Percentiles rank a stretch among this genome's conserved stretches.
Conservation (phyloP, 2,329 filamentous ascomycete genomes). For the Hirsutella thompsonii region DNA sequence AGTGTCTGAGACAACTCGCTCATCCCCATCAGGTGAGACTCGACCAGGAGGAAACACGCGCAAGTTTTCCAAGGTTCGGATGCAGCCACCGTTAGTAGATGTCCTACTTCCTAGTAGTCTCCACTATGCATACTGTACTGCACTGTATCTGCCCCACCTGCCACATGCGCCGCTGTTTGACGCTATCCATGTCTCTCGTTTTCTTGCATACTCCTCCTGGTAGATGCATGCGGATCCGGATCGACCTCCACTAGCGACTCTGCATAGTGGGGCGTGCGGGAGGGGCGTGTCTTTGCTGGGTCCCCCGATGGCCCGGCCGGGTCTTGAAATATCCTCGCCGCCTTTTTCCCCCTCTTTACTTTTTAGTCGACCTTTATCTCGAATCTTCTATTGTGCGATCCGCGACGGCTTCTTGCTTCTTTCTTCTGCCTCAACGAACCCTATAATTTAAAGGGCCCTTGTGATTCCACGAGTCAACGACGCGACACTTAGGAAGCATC, state of each 20-base stretch:
- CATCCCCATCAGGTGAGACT: too few species aligned
- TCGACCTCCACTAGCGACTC: not conserved
- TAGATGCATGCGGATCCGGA: not conserved
- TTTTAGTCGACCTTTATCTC: constrained; percentile 2
- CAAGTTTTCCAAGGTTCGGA: too few species aligned
- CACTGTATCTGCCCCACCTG: constrained; percentile 2
- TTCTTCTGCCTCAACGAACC: too few species aligned
- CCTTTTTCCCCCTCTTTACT: not conserved
- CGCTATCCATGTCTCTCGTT: constrained; percentile 1
- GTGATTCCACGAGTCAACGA: too few species aligned
- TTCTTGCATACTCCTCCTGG: not conserved
- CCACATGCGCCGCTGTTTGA: constrained; percentile 4
- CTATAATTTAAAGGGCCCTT: too few species aligned
- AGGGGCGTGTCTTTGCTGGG: not conserved
- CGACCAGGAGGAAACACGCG: too few species aligned
- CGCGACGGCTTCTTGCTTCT: not conserved
- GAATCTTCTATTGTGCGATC: not conserved
- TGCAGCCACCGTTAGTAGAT: too few species aligned
- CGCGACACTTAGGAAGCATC: not conserved
- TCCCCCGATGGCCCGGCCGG: constrained; percentile 4
- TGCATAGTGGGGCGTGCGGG: not conserved
- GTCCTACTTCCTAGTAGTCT: not conserved
- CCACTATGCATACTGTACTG: constrained; percentile 1
- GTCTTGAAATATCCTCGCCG: constrained; percentile 8
- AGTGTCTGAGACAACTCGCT: too few species aligned